Conservation (phyloP, 192 early-diverging fungal genomes). For the Lobosporangium transversale region DNA sequence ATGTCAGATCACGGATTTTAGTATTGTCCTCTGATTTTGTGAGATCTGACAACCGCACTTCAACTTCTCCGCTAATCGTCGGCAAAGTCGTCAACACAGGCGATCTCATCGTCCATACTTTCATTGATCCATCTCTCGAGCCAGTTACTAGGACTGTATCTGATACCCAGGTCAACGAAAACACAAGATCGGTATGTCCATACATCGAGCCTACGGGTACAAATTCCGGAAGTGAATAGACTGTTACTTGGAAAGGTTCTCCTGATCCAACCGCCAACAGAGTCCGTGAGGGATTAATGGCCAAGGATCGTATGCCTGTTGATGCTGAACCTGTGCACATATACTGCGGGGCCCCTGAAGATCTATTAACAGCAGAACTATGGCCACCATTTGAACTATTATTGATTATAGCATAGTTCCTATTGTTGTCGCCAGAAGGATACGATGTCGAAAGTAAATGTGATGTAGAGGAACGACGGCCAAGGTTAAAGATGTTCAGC, state of each 20-base stretch:
- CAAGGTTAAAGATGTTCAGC: slow-evolving; percentile 16
- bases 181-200: slow-evolving; percentile 75
- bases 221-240: slow-evolving; percentile 70
- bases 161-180: slow-evolving; percentile 67
- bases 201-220: slow-evolving; percentile 64
- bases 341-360: slow-evolving; percentile 13
- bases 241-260: slow-evolving; percentile 64
- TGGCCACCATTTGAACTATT: not conserved
- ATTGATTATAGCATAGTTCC: not conserved
- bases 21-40: slow-evolving; percentile 45
- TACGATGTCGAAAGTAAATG: no score
- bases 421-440: not conserved
- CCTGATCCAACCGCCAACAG: slow-evolving; percentile 73
- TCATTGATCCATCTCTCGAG: slow-evolving; percentile 65
- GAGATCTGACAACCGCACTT: slow-evolving; percentile 47
- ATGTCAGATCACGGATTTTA: slow-evolving; percentile 68
- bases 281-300: slow-evolving; percentile 70
- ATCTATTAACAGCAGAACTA: slow-evolving; percentile 17
- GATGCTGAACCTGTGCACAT: slow-evolving; percentile 19
- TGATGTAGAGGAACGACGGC: slow-evolving; percentile 36
- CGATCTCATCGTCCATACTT: slow-evolving; percentile 60
- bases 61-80: slow-evolving; percentile 15
- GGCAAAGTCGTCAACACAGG: slow-evolving; percentile 26
- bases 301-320: slow-evolving; percentile 66
- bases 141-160: slow-evolving; percentile 70